Evolutionary conservation across 768 basidiomycete species (phyloP).

Genomic region (Clitopilus hobsonii): DNA sequence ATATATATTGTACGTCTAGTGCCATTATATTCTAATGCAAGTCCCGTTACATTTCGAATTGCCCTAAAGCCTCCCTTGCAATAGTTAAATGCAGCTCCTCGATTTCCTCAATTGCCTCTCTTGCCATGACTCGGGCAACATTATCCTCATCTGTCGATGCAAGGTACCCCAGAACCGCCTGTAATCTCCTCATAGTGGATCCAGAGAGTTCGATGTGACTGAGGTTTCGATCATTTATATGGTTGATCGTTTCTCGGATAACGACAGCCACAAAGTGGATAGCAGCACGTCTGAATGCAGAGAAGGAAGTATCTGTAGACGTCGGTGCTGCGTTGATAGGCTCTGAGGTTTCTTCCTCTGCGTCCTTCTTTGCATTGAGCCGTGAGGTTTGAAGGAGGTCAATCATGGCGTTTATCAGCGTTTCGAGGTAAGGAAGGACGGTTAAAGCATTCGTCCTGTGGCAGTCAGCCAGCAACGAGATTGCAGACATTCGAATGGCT

Average conservation of each 20-base stretch:
- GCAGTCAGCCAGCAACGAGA: conserved; percentile 69
- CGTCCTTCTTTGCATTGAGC: conserved; percentile 17
- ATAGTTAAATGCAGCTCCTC: neutral
- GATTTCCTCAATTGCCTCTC: conserved; percentile 41
- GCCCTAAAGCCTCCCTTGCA: conserved; percentile 2
- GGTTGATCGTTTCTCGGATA: conserved; percentile 53
- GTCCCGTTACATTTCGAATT: conserved; percentile 1
- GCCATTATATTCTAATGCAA: neutral
- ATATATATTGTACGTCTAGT: conserved; percentile 13
- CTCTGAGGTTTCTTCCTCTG: conserved; percentile 6
- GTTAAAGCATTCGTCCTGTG: conserved; percentile 60
- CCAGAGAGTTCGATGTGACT: conserved; percentile 26
- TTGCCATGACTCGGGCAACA: conserved; percentile 71
- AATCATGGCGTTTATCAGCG: conserved; percentile 63
- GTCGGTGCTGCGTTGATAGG: conserved; percentile 60
- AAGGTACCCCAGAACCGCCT: conserved; percentile 64
- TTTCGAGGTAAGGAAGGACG: conserved; percentile 54
- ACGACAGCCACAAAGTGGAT: conserved; percentile 76
- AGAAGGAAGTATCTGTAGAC: conserved; percentile 57
- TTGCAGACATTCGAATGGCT: conserved; percentile 56
- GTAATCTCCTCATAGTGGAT: conserved; percentile 42
- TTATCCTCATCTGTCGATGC: conserved; percentile 67
- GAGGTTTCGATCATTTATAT: conserved; percentile 38
- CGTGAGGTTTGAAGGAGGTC: conserved; percentile 67
- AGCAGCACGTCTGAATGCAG: conserved; percentile 80